Percentiles rank a stretch among this genome's conserved stretches.
Evolutionary conservation across 2,329 filamentous ascomycete genomes (phyloP).

Genomic region (Pseudogymnoascus sp.): DNA sequence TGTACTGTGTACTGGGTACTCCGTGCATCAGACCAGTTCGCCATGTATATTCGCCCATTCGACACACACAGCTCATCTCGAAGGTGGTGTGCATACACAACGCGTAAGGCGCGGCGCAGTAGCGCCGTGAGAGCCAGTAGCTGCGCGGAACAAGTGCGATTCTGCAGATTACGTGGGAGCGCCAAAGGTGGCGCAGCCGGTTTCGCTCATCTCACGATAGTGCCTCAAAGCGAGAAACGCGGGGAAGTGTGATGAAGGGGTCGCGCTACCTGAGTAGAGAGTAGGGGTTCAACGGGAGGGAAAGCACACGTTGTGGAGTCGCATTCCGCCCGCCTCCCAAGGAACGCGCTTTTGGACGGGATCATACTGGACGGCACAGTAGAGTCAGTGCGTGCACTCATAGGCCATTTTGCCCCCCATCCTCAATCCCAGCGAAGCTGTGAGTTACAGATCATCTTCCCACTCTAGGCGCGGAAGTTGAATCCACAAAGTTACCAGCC

Average conservation of each 20-base stretch:
- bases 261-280: constrained; percentile 1
- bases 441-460: background rate
- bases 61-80: background rate
- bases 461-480: background rate
- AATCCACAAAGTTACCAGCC: constrained; percentile 3
- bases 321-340: background rate
- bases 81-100: constrained; percentile 6
- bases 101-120: constrained; percentile 5
- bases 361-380: background rate
- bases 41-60: background rate
- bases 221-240: background rate
- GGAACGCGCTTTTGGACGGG: background rate
- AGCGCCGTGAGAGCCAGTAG: background rate
- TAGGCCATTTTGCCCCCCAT: background rate
- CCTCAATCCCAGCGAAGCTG: background rate
- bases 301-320: background rate
- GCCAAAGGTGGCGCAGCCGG: constrained; percentile 6
- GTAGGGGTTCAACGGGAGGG: background rate
- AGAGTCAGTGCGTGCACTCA: background rate
- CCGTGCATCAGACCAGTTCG: background rate
- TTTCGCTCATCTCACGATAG: constrained; percentile 4
- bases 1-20: background rate
- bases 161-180: background rate
- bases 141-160: constrained; percentile 2
- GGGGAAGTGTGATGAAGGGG: constrained; percentile 4